These are phyloP conservation scores for Mycosphaerella arachidis DNA, from an alignment of 2,329 filamentous ascomycete species.

Conservation along the genomic window DNA sequence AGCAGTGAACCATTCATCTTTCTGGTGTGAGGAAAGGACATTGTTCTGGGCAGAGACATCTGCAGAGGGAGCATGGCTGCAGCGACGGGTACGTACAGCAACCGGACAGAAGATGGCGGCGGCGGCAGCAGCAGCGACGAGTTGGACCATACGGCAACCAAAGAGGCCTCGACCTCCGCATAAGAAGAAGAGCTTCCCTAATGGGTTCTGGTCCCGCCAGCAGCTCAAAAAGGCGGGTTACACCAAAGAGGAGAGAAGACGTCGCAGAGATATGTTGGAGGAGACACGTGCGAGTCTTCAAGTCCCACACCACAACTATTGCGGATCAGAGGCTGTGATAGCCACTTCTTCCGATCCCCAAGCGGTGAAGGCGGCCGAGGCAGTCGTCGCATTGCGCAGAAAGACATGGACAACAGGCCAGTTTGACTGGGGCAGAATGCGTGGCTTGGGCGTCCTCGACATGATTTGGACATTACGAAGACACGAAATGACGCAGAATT, in stretches of 20 bases:
- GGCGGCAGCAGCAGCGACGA: background rate
- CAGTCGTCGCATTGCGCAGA: background rate
- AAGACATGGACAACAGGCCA: background rate
- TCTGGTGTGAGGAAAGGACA: background rate
- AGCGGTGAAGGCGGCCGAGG: background rate
- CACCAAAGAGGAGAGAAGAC: background rate
- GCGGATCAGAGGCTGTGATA: too few species aligned
- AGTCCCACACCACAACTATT: background rate
- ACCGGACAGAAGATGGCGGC: background rate
- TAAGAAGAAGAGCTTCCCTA: too few species aligned
- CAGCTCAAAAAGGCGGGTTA: background rate
- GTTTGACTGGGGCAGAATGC: background rate
- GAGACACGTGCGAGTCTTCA: background rate
- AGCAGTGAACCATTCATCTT: too few species aligned
- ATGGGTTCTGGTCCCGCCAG: background rate
- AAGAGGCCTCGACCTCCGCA: too few species aligned
- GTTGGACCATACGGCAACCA: too few species aligned
- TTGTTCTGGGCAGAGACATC: background rate
- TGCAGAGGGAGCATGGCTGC: constrained; percentile 1
- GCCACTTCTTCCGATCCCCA: background rate
- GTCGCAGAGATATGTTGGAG: background rate
- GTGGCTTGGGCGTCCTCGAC: background rate
- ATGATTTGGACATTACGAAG: background rate
- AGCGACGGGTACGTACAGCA: background rate
- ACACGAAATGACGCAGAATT: too few species aligned